Evolutionary conservation across 352 stramenopile genomes (phyloP).

Genomic region (Phytophthora cactorum): DNA sequence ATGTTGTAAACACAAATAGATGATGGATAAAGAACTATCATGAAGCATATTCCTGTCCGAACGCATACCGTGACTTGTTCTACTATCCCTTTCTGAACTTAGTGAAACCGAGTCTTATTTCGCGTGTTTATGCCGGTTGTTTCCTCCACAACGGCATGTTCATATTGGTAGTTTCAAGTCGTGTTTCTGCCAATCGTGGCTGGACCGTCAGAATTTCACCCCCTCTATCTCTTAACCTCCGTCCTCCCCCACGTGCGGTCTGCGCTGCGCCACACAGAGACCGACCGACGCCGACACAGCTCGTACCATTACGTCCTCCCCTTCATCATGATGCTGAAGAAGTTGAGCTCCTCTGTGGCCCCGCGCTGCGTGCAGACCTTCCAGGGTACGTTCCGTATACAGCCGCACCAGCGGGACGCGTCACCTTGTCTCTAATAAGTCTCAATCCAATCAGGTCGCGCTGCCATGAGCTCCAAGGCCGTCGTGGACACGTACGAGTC

Average conservation of each 20-base stretch:
- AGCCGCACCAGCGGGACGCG: neutral
- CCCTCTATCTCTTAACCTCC: conserved; percentile 15
- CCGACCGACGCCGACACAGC: conserved; percentile 12
- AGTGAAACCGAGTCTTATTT: neutral
- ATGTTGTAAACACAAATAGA: neutral
- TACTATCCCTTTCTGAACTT: neutral
- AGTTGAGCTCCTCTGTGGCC: conserved; percentile 63
- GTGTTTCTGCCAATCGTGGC: conserved; percentile 35
- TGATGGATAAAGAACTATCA: neutral
- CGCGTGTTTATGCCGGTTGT: conserved; percentile 12
- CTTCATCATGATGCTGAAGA: conserved; percentile 75
- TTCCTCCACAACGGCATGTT: neutral
- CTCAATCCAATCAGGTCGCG: conserved; percentile 26
- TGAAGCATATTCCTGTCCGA: neutral
- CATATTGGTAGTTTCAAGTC: neutral
- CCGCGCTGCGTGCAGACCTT: conserved; percentile 64
- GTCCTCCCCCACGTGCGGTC: conserved; percentile 23
- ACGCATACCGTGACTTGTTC: neutral
- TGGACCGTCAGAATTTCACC: conserved; percentile 35
- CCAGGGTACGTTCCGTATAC: conserved; percentile 23
- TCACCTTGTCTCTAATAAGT: neutral
- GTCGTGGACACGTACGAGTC: conserved; percentile 64
- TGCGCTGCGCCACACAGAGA: conserved; percentile 30
- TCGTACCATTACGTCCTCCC: neutral
- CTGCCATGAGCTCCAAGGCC: conserved; percentile 70